Evolutionary conservation across 2,329 filamentous ascomycete genomes (phyloP), one percentile per base, ranked within the genome.

Genomic region (Paramyrothecium sp.): DNA sequence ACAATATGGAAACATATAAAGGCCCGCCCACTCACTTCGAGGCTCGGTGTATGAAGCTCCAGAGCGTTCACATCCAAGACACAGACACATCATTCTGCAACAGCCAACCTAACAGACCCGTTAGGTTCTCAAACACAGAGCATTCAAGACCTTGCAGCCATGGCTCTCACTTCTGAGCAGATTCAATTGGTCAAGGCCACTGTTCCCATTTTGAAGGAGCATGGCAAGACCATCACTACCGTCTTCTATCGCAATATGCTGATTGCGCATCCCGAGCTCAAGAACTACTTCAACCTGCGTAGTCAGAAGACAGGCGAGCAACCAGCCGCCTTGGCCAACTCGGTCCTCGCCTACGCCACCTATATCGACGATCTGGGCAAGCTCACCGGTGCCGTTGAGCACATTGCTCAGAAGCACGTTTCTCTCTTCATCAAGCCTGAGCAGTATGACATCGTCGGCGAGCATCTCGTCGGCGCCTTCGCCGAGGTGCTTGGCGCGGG

Each of bases 331-430:
- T 82, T 93, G 7, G 89, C 89, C 12, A 79, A 77, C 46, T 80
- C 89, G 1, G 82, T 94, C 7, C 84, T 89, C 63, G 88, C 88
- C 55, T 93, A 92, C 67, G 90, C 90, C 52, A 75, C 80, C 34
- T 81, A 91, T 71, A 89, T 93, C 67, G 88, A 91, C 71, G 81
- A 91, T 67, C 80, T 91, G 1, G 81, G 79, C 51, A 82, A 77
- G 20, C 78, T 92, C 4, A 70, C 70, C 13, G 78, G 82, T 33
- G 76, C 75, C 34, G 77, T 85, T 16, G 87, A 91, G 71, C 83
- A 87, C 65, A 92, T 94, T 62, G 88, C 87, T 57, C 85, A 92
- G 66, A 92, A 92, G 75, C 90, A 93, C 67, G 88, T 81, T 22
- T 89, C 85, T 1, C 79, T 93, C n/a, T 85, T 84, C 67, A 83